Conservation (phyloP, 2,329 filamentous ascomycete genomes). For the Clonostachys chloroleuca region DNA sequence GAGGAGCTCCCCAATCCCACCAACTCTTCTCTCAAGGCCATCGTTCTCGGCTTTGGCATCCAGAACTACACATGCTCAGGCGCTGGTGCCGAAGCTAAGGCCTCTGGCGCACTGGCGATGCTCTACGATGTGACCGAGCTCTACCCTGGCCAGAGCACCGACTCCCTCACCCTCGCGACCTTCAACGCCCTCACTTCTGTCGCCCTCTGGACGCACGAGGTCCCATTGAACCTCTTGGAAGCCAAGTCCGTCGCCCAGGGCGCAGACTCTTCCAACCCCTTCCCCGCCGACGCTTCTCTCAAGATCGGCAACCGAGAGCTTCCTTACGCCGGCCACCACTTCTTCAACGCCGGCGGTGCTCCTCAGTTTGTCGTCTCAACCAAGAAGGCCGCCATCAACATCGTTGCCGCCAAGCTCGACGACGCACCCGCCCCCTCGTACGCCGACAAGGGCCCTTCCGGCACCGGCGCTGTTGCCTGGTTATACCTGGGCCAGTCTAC, state of each 20-base stretch:
- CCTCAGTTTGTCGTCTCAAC: conserved; percentile 57
- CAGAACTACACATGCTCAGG: conserved; percentile 65
- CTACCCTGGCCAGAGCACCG: conserved; percentile 37
- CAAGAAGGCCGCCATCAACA: conserved; percentile 20
- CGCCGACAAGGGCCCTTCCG: conserved; percentile 38
- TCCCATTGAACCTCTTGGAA: conserved; percentile 43
- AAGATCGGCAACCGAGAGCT: conserved; percentile 22
- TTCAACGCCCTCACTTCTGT: conserved; percentile 34
- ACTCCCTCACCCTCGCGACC: conserved; percentile 26
- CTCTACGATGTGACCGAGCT: conserved; percentile 52
- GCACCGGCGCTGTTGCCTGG: conserved; percentile 51
- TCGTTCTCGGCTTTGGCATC: conserved; percentile 59
- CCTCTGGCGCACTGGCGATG: conserved; percentile 53
- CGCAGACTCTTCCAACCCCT: conserved; percentile 39
- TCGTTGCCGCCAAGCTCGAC: conserved; percentile 43
- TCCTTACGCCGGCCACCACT: conserved; percentile 59
- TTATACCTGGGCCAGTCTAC: conserved; percentile 39
- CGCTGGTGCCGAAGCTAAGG: conserved; percentile 23
- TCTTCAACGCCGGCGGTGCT: conserved; percentile 48
- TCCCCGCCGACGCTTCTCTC: conserved; percentile 26
- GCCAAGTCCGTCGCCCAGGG: conserved; percentile 24
- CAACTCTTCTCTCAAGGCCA: conserved; percentile 39
- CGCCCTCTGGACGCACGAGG: conserved; percentile 30
- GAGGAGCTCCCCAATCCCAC: conserved; percentile 38
- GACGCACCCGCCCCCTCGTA: conserved; percentile 44